phyloP scores from a whole-genome alignment of 129 eudicot genomes.

The Pittosporum tobira region DNA sequence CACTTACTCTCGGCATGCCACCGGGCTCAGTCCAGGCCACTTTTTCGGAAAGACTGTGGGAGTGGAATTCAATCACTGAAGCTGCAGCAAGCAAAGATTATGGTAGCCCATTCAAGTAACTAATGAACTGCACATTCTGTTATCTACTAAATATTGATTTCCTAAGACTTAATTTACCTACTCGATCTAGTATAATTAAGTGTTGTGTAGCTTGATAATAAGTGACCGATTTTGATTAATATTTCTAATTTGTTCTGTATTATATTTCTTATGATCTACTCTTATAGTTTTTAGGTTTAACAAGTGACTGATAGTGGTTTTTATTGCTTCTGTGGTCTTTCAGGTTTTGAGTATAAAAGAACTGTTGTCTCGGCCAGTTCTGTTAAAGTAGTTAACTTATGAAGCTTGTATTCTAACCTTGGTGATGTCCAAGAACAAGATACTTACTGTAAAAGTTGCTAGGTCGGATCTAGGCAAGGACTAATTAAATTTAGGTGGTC shows the following conservation, averaged over 20 bases:
- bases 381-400: too few species aligned
- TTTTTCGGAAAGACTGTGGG: conserved; percentile 62
- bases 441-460: too few species aligned
- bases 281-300: too few species aligned
- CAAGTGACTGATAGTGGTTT: conserved; percentile 1
- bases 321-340: conserved; percentile 23
- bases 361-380: too few species aligned
- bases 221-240: not conserved
- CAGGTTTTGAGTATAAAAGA: too few species aligned
- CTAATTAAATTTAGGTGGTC: too few species aligned
- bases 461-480: too few species aligned
- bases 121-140: conserved; percentile 2
- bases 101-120: conserved; percentile 56
- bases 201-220: not conserved
- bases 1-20: conserved; percentile 20
- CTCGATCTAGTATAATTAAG: too few species aligned
- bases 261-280: too few species aligned
- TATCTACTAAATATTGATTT: not conserved
- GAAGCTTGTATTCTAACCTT: too few species aligned
- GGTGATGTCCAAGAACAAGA: too few species aligned
- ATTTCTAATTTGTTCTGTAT: not conserved
- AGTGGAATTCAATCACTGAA: conserved; percentile 53
- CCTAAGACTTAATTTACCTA: not conserved
- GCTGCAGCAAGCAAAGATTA: conserved; percentile 42
- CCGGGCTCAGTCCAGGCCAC: conserved; percentile 22